Evolutionary conservation across 2,329 filamentous ascomycete genomes (phyloP).

Genomic region (Arthrobotrys pseudoclavata): DNA sequence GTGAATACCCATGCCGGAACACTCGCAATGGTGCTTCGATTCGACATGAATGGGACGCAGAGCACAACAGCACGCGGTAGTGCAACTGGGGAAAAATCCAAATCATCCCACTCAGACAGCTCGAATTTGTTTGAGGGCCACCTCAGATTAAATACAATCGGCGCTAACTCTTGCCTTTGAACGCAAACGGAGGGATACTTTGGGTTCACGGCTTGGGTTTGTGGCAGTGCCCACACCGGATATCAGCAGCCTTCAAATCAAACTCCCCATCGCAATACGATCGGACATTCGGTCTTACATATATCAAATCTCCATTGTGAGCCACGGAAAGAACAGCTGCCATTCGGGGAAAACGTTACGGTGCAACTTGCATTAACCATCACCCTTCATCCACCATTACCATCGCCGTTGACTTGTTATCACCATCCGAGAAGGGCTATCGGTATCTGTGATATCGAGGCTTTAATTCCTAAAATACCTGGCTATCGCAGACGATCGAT

Average conservation of each 20-base stretch:
- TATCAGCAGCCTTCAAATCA: slow-evolving; percentile 24
- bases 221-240: slow-evolving; percentile 49
- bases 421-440: not conserved
- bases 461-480: slow-evolving; percentile 41
- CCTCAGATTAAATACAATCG: slow-evolving; percentile 50
- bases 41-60: slow-evolving; percentile 39
- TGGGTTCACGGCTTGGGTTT: slow-evolving; percentile 31
- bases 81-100: slow-evolving; percentile 37
- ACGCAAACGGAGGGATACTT: slow-evolving; percentile 47
- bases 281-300: not conserved
- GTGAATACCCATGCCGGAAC: slow-evolving; percentile 27
- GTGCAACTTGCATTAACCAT: not conserved
- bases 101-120: slow-evolving; percentile 45
- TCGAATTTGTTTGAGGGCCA: slow-evolving; percentile 53
- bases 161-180: slow-evolving; percentile 53
- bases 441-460: slow-evolving; percentile 21
- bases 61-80: slow-evolving; percentile 18
- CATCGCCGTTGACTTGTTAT: not conserved
- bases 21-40: slow-evolving; percentile 29
- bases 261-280: not conserved
- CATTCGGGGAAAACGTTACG: slow-evolving; percentile 13
- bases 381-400: not conserved
- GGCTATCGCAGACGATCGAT: slow-evolving; percentile 42
- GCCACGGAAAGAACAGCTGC: not conserved
- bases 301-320: not conserved